Evolutionary conservation across 192 early-diverging fungal genomes (phyloP), one percentile per base, ranked within the genome.

Genomic region (Dissophora ornata): DNA sequence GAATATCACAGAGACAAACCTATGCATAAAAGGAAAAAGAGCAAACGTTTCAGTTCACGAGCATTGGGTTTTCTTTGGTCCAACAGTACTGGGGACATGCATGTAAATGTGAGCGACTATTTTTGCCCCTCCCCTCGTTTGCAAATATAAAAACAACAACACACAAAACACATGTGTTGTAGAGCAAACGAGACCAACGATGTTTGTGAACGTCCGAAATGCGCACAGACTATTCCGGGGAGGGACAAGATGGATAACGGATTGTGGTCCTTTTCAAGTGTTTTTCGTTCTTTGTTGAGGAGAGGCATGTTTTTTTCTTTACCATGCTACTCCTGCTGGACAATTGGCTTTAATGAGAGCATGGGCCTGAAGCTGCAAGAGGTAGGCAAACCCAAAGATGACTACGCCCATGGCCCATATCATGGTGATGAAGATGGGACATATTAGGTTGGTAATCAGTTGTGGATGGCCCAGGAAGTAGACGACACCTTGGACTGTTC

Each of bases 241-340:
- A n/a, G n/a, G n/a, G n/a, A n/a, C n/a, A n/a, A n/a, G n/a, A n/a
- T n/a, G n/a, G n/a, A n/a, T n/a, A n/a, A n/a, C n/a, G n/a, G n/a
- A n/a, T n/a, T n/a, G n/a, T n/a, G n/a, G n/a, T n/a, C n/a, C n/a
- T n/a, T n/a, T n/a, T n/a, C n/a, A 8, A 8, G 46, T 9, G 46
- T 21, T 45, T 45, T 16, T 45, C 44, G 18, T 18, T n/a, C 9
- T n/a, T 9, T 45, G 44, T 5, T 12, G 18, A 29, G 25, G 30
- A 41, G 36, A 56, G 22, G 21, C 6, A 44, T 1, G 10, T 51
- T 7, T 33, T 26, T 32, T 48, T 10, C 2, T 45, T 30, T 66
- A 62, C 90, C 90, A 91, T 10, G 87, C 84, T 0, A 89, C 62
- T 66, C 90, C 87, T 3, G 62, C 74, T 18, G 87, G 88, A 46